A percentile compares a stretch with the other conserved stretches of the same genome.
Evolutionary conservation across 768 basidiomycete species (phyloP).

Genomic region (Roridomyces roridus): DNA sequence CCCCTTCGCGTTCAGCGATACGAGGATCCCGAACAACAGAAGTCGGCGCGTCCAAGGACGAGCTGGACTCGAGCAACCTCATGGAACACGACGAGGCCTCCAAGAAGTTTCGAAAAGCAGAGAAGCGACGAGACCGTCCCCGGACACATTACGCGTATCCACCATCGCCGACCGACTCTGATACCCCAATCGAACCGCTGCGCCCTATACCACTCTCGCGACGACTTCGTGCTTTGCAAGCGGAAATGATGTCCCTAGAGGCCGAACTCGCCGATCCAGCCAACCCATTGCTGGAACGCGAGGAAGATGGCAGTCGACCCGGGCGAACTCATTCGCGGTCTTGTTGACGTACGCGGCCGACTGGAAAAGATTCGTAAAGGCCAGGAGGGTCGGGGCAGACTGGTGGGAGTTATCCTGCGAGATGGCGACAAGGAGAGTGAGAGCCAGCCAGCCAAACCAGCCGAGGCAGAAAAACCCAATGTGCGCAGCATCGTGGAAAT

Average conservation of each 20-base stretch:
- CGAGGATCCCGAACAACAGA: conserved; percentile 45
- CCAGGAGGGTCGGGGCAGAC: conserved; percentile 67
- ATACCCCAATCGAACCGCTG: conserved; percentile 43
- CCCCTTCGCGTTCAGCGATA: conserved; percentile 43
- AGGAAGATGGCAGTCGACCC: conserved; percentile 70
- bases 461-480: conserved; percentile 39
- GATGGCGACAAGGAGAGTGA: conserved; percentile 20
- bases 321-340: conserved; percentile 75
- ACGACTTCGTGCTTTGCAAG: conserved; percentile 70
- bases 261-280: conserved; percentile 81
- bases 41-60: conserved; percentile 53
- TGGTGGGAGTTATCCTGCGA: conserved; percentile 65
- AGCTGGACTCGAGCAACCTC: conserved; percentile 70
- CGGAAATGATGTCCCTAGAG: conserved; percentile 83
- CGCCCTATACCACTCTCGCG: conserved; percentile 57
- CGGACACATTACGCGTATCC: conserved; percentile 74
- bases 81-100: conserved; percentile 73
- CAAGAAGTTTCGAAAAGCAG: conserved; percentile 74
- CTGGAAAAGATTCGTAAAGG: conserved; percentile 71
- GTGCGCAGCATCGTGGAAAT: conserved; percentile 69
- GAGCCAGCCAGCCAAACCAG: neutral
- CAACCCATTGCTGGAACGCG: conserved; percentile 69
- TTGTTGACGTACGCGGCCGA: conserved; percentile 76
- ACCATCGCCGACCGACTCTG: conserved; percentile 62
- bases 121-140: conserved; percentile 61